Base-by-base conservation (phyloP, 176 grass and related monocot species). In the Typha latifolia region DNA sequence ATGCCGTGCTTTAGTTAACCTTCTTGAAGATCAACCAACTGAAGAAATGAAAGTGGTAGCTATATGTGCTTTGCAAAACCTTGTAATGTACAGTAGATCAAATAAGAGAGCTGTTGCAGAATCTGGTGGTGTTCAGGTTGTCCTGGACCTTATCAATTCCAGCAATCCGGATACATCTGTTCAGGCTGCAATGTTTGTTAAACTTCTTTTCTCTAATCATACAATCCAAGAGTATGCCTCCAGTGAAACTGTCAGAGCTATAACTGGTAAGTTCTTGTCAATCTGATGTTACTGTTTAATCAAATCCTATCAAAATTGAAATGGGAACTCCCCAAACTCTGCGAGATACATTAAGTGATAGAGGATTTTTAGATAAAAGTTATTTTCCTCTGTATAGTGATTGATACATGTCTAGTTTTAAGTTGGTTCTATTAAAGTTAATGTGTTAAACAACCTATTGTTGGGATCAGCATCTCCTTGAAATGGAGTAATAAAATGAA, bases 41-140 rank as follows among this genome's bases (percentile, higher is more conserved):
- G 95, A 99, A 84, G 95, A 99, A 74, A 99, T 99, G 95, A 99
- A 99, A 78, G 95, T 99, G 61, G 95, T 99, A 76, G 95, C 95
- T 64, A 90, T 99, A 71, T 99, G 95, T 79, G 86, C 95, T 48
- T 69, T 99, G 24, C 95, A 99, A 71, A 99, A 99, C 82, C 86
- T 99, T 59, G 95, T 99, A 67, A 94, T 85, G 86, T 99, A 90
- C 67, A 99, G 95, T 71, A 67, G 89, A 57, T 81, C 95, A 79
- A 99, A 99, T 79, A 99, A 99, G 79, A 86, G 95, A 79, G 95
- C 95, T 57, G 95, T 99, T 83, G 95, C 95, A 72, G 95, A 99
- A 89, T 93, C 95, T 26, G 95, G 95, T 72, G 95, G 95, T 32
- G 89, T 99, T 32, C 95, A 99, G 77, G 95, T 99, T 51, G 79